Percentiles rank a stretch among this genome's conserved stretches.
Conservation (phyloP, 2,329 filamentous ascomycete species). For the Aureobasidium musti region DNA sequence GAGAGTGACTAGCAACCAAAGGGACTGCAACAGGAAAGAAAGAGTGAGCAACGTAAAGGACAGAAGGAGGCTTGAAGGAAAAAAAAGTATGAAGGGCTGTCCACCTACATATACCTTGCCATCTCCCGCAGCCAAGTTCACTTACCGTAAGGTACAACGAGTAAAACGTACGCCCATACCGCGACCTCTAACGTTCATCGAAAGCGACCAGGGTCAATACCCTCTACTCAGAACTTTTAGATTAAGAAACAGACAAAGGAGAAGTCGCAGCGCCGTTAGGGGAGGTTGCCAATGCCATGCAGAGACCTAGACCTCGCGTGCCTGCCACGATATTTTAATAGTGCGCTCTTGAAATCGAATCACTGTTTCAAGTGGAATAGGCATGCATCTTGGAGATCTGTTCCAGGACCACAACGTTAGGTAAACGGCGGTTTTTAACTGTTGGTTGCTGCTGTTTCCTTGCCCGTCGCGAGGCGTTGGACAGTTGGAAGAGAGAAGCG, state of each 20-base stretch:
- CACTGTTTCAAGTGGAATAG: constrained; percentile 12
- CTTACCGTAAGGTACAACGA: constrained; percentile 11
- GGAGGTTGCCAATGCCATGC: constrained; percentile 5
- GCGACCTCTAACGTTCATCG: constrained; percentile 2
- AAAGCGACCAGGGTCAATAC: not conserved
- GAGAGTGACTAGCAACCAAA: not conserved
- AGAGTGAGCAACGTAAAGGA: not conserved
- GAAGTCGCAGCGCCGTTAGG: constrained; percentile 4
- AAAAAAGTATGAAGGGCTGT: not conserved
- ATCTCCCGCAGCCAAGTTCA: not conserved
- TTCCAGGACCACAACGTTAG: constrained; percentile 3
- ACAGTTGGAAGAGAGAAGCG: not conserved
- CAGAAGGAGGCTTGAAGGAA: not conserved
- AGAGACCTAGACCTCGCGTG: not conserved
- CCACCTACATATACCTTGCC: constrained; percentile 8
- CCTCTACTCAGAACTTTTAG: not conserved
- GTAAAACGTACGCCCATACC: constrained; percentile 12
- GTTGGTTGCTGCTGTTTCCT: constrained; percentile 22
- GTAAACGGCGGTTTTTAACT: not conserved
- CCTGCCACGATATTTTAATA: not conserved
- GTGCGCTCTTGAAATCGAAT: not conserved
- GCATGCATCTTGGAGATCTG: not conserved
- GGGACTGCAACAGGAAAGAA: not conserved
- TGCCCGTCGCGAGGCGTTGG: constrained; percentile 2
- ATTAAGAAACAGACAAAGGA: not conserved